phyloP scores from a whole-genome alignment of 805 yeast genomes.

The Debaryomyces maramus region DNA sequence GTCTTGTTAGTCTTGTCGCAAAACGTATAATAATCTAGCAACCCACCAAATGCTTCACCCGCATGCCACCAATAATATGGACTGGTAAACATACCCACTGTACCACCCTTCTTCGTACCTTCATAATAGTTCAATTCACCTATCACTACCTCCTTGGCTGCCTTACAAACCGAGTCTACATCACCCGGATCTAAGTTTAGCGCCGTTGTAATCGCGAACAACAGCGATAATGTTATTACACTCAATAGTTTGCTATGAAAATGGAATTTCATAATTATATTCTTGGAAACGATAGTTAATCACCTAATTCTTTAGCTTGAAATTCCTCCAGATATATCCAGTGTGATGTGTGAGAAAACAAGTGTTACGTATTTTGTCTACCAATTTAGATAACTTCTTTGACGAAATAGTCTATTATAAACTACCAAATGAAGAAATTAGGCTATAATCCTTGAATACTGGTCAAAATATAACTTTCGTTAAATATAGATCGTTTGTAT shows the following conservation, averaged over 20 bases:
- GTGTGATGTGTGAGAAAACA: no score
- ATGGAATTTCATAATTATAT: background rate
- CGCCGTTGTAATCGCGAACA: constrained; percentile 16
- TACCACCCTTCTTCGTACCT: constrained; percentile 43
- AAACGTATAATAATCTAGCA: constrained; percentile 39
- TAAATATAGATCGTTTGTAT: no score
- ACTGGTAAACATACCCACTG: constrained; percentile 44
- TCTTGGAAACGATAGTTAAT: no score
- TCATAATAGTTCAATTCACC: constrained; percentile 49
- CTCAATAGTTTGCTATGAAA: background rate
- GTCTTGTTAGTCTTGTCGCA: constrained; percentile 37
- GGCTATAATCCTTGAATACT: no score
- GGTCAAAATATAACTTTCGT: no score
- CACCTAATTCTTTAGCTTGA: no score
- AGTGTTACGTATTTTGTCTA: no score
- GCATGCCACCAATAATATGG: constrained; percentile 58
- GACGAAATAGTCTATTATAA: no score
- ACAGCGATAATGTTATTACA: background rate
- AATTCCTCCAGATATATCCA: no score
- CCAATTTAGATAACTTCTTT: no score
- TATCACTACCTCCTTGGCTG: constrained; percentile 31
- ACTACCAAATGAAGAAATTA: no score
- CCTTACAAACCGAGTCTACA: constrained; percentile 41
- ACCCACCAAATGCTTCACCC: constrained; percentile 51
- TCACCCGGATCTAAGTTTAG: constrained; percentile 40